Base-by-base conservation (phyloP, 768 basidiomycete species). In the Tricholoma sp. region DNA sequence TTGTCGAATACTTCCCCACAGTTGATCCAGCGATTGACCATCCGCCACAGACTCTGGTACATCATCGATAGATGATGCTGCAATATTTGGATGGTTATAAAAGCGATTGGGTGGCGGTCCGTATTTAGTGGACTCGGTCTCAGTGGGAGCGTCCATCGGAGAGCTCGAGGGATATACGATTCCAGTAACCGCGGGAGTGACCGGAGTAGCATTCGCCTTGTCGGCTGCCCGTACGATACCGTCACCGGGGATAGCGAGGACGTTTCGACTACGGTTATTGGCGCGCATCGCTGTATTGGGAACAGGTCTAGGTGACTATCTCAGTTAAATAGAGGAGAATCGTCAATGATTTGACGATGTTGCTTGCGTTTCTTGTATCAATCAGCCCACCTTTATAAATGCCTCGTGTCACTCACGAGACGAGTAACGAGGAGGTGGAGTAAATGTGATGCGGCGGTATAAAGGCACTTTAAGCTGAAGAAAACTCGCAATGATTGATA, bases 1-100 rank as follows among this genome's bases (percentile, higher is more conserved):
- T 66, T 80, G 78, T 45, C 86, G 79, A 52, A 89, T 78, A 54
- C 79, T 76, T 56, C 72, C 78, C 88, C 88, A 89, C n/a, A 89
- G 69, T 18, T 80, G 72, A 62, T 86, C 79, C 59, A 89, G 70
- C 12, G 76, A 72, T 32, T 72, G 63, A 29, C 70, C 64, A 50
- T 78, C 76, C 28, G 68, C 67, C 15, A 75, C 74, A 18, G 75
- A 76, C 52, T 74, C 74, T 28, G 61, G 64, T 34, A 68, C 71
- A 53, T 76, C 76, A 58, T 79, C 76, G 60, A 80, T 70, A 44
- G 74, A 69, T 17, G 74, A 76, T 24, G 72, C 76, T 31, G 72
- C 72, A 59, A 74, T 59, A 64, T 74, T 73, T 44, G 72, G 72
- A 61, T 72, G 72, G 41, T 63, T 71, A 59, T 75, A 76, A 15